Percentiles rank a stretch among this genome's conserved stretches.
Evolutionary conservation across 208 protist genomes (phyloP).

Genomic region (Trichomonas gallinae): DNA sequence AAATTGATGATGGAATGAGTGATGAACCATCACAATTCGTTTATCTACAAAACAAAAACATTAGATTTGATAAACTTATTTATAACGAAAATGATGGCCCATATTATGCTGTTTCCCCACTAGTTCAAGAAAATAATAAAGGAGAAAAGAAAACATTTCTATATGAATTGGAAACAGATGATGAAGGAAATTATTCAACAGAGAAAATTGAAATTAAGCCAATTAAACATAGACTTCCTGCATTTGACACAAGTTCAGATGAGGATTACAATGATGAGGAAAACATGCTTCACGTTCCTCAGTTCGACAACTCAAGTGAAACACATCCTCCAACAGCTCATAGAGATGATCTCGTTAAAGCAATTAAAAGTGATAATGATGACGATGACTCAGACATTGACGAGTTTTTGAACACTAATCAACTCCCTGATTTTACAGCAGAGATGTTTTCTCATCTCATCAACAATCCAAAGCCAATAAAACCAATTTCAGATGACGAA

Average conservation of each 20-base stretch:
- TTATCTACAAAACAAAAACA: background rate
- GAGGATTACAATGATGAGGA: too few species aligned
- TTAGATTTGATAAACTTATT: background rate
- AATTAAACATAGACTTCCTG: background rate
- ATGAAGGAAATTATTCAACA: background rate
- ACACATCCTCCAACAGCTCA: background rate
- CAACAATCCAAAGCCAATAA: background rate
- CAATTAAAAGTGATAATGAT: background rate
- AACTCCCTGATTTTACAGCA: background rate
- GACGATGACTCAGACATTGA: background rate
- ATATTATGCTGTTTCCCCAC: background rate
- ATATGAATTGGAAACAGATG: background rate
- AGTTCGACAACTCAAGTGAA: background rate
- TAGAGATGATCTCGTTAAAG: background rate
- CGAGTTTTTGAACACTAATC: background rate
- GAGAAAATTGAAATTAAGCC: background rate
- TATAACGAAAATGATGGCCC: background rate
- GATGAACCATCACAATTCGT: background rate
- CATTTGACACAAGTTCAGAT: background rate
- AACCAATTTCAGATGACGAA: background rate
- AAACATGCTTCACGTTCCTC: background rate
- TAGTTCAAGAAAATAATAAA: background rate
- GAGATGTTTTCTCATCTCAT: background rate
- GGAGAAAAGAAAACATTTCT: too few species aligned
- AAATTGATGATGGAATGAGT: background rate